Conservation (phyloP, 2,329 filamentous ascomycete species). For the Capronia coronata region DNA sequence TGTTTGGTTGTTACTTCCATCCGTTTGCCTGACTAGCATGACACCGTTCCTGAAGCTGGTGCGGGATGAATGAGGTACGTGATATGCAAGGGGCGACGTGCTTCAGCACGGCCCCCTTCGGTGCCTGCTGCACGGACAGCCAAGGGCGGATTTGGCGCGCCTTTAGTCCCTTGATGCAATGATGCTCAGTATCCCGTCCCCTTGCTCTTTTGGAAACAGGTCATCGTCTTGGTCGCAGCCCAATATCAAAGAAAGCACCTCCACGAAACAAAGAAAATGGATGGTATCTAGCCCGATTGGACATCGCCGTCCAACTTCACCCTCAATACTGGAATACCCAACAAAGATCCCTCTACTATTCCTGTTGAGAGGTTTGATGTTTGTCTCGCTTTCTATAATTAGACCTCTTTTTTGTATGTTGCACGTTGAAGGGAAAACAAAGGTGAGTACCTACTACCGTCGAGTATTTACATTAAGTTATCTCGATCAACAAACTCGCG, state of each 20-base stretch:
- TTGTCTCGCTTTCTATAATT: background rate
- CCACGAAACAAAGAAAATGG: background rate
- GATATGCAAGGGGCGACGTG: background rate
- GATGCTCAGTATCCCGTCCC: too few relatives aligned
- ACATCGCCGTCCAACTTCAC: background rate
- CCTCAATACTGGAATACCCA: background rate
- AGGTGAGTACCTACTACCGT: background rate
- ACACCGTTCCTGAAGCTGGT: too few relatives aligned
- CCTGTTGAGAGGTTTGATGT: background rate
- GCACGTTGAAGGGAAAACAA: background rate
- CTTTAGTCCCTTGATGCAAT: too few relatives aligned
- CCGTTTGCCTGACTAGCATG: too few relatives aligned
- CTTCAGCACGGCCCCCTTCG: background rate
- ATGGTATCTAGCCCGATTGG: background rate
- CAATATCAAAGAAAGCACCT: background rate
- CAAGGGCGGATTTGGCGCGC: background rate
- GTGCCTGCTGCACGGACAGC: background rate
- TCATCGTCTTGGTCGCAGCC: background rate
- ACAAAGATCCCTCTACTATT: background rate
- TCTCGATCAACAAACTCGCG: background rate
- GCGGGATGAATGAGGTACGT: background rate
- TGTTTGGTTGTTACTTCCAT: background rate
- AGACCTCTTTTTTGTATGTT: background rate
- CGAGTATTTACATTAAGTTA: background rate
- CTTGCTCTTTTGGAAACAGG: background rate